Percentiles rank a stretch among this genome's conserved stretches.
Evolutionary conservation across 163 green algal genomes (phyloP).

Genomic region (Trebouxiophyceae sp.): DNA sequence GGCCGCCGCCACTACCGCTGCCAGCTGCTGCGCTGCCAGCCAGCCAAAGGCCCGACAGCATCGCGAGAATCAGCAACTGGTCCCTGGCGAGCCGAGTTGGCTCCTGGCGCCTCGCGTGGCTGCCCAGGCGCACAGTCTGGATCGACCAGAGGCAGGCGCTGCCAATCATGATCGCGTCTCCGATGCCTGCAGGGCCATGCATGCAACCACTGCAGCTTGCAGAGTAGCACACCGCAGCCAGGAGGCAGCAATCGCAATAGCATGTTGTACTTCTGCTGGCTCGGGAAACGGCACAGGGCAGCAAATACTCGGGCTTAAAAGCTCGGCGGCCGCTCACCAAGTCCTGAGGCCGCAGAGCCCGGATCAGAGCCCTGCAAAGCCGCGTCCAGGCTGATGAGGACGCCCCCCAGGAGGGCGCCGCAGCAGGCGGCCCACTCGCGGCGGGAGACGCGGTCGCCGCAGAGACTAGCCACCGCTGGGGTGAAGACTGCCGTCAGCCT

Average conservation of each 20-base stretch:
- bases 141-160: conserved; percentile 16
- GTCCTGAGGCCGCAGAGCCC: no score
- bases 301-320: no score
- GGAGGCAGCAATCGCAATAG: no score
- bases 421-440: conserved; percentile 11
- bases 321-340: no score
- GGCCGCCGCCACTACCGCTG: no score
- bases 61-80: conserved; percentile 4
- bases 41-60: not conserved
- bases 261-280: no score
- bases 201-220: no score
- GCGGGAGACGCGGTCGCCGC: not conserved
- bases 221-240: no score
- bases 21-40: not conserved
- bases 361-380: no score
- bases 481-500: conserved; percentile 18
- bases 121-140: conserved; percentile 16
- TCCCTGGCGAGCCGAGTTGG: not conserved
- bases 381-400: conserved; percentile 8
- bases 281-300: no score
- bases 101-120: conserved; percentile 3
- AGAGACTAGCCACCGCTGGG: conserved; percentile 2
- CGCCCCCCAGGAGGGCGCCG: conserved; percentile 2
- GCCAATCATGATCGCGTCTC: conserved; percentile 10
- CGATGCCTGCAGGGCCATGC: no score